Percentiles rank a stretch among this genome's conserved stretches.
phyloP scores from a whole-genome alignment of 768 basidiomycete species.

The Pilatotrama ljubarskyi region DNA sequence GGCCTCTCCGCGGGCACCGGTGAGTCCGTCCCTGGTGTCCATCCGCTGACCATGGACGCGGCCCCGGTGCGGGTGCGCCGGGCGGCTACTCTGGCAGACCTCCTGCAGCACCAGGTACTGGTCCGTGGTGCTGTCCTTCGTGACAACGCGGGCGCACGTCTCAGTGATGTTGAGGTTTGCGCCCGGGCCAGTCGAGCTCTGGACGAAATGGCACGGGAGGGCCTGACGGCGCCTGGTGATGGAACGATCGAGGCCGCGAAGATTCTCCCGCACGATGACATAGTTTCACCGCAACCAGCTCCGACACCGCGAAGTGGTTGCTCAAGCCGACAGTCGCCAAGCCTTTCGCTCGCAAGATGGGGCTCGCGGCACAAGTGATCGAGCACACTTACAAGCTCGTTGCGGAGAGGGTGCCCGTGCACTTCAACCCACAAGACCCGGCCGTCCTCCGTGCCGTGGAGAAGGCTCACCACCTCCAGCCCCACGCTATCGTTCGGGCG shows the following conservation, averaged over 20 bases:
- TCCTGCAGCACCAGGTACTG: not conserved
- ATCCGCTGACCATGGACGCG: no score
- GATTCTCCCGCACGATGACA: not conserved
- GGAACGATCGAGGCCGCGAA: not conserved
- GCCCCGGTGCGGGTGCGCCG: no score
- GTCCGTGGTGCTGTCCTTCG: not conserved
- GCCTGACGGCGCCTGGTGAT: not conserved
- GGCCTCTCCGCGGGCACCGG: no score
- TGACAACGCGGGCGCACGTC: not conserved
- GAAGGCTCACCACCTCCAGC: not conserved
- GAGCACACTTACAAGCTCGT: constrained; percentile 1
- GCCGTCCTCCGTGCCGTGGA: not conserved
- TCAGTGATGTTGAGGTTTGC: not conserved
- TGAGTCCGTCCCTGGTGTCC: no score
- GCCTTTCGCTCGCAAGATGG: not conserved
- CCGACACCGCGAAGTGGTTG: not conserved
- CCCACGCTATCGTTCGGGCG: no score
- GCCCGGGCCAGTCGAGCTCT: not conserved
- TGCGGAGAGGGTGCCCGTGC: not conserved
- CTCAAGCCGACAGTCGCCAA: not conserved
- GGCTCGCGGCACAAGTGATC: not conserved
- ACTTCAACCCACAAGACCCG: not conserved
- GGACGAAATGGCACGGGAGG: not conserved
- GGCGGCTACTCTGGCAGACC: no score
- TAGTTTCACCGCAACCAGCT: not conserved